A percentile compares a stretch with the other conserved stretches of the same genome.
Evolutionary conservation across 2,329 filamentous ascomycete genomes (phyloP).

Genomic region (Claviceps monticola): DNA sequence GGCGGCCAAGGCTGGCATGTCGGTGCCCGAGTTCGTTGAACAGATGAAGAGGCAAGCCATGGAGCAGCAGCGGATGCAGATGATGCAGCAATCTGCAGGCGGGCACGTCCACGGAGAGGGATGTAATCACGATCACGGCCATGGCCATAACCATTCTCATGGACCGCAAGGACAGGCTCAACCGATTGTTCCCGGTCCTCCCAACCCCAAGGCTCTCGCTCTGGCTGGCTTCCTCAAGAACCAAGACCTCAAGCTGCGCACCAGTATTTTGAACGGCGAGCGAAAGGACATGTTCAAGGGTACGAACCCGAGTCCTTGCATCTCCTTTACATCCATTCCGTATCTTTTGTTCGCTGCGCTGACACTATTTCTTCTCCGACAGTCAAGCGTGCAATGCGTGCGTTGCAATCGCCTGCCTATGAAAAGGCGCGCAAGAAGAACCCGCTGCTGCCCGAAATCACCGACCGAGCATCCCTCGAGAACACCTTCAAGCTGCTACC

Average conservation of each 20-base stretch:
- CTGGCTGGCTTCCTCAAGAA: slow-evolving; percentile 75
- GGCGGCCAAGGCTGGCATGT: slow-evolving; percentile 72
- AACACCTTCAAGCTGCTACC: slow-evolving; percentile 92
- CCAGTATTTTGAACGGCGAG: slow-evolving; percentile 88
- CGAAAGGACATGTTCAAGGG: slow-evolving; percentile 97
- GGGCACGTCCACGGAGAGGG: slow-evolving; percentile 10
- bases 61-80: slow-evolving; percentile 34
- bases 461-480: slow-evolving; percentile 75
- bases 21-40: slow-evolving; percentile 71
- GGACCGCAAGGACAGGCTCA: slow-evolving; percentile 38
- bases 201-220: slow-evolving; percentile 77
- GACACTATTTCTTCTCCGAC: background rate
- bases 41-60: slow-evolving; percentile 45
- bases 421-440: slow-evolving; percentile 83
- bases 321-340: background rate
- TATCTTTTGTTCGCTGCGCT: background rate
- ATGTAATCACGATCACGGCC: slow-evolving; percentile 16
- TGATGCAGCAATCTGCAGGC: slow-evolving; percentile 19
- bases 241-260: slow-evolving; percentile 79
- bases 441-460: slow-evolving; percentile 74
- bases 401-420: slow-evolving; percentile 79
- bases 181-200: slow-evolving; percentile 62
- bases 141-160: slow-evolving; percentile 10
- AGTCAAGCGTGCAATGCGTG: slow-evolving; percentile 95
- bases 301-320: slow-evolving; percentile 21